Conservation (phyloP, 2,329 filamentous ascomycete genomes). For the Didymella lethalis region DNA sequence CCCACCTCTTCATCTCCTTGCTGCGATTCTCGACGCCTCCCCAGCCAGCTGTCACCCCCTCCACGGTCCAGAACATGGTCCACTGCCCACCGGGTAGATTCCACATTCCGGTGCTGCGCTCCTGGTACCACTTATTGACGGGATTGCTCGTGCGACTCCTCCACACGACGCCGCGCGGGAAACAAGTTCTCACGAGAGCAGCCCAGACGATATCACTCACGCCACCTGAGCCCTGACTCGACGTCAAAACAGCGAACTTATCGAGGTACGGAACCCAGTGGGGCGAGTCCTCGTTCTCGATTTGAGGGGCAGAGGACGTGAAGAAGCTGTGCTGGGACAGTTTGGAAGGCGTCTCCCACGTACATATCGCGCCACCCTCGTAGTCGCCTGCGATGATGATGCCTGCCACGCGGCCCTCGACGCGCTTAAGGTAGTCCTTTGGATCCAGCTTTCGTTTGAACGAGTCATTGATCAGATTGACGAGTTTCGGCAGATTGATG, state of each 20-base stretch:
- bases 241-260: slow-evolving; percentile 93
- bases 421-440: slow-evolving; percentile 80
- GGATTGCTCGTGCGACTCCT: slow-evolving; percentile 88
- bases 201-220: slow-evolving; percentile 97
- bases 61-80: slow-evolving; percentile 99
- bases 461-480: slow-evolving; percentile 91
- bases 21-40: slow-evolving; percentile 53
- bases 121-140: slow-evolving; percentile 99
- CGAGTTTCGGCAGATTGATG: slow-evolving; percentile 82
- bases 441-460: slow-evolving; percentile 87
- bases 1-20: slow-evolving; percentile 53
- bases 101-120: slow-evolving; percentile 82
- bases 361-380: slow-evolving; percentile 92
- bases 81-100: slow-evolving; percentile 84
- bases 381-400: slow-evolving; percentile 96
- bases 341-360: slow-evolving; percentile 77
- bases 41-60: slow-evolving; percentile 62
- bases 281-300: slow-evolving; percentile 57
- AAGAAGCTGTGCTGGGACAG: neutral
- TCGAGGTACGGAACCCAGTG: slow-evolving; percentile 84
- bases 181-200: slow-evolving; percentile 88
- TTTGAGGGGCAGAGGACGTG: neutral
- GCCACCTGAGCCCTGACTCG: slow-evolving; percentile 86
- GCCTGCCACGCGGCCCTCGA: slow-evolving; percentile 82
- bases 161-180: slow-evolving; percentile 91